Base-by-base conservation (phyloP, 108 stramenopile species). In the Bacterosira constricta region DNA sequence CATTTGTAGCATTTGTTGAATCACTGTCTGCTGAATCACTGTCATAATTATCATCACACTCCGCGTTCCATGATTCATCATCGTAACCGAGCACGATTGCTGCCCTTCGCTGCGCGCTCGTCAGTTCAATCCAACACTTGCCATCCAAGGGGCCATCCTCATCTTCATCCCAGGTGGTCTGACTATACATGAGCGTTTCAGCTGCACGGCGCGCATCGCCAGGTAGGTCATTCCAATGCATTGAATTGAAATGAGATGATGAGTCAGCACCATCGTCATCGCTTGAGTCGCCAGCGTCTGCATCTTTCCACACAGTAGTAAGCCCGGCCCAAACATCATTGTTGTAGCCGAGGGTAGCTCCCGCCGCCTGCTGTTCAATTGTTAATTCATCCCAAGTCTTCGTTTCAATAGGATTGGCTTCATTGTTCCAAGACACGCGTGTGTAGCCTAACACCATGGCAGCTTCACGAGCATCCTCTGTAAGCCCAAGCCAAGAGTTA, bases 331-430 rank as follows among this genome's bases (percentile, higher is more conserved):
- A 86, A 34, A 52, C 53, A 13, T 50, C 7, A 30, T 83, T 11
- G 69, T 81, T 69, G 51, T 84, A 84, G 1, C 86, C 86, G 41
- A 87, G 56, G 4, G 58, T 45, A 18, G 4, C 21, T 15, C 83
- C 83, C 15, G 84, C 84, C 47, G n/a, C 58, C 75, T 81, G 75
- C 64, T 81, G 69, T 27, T 66, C 68, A 0, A 34, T 12, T 15
- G 76, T 60, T 17, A 86, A 34, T 9, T 86, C 80, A 35, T 73
- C 55, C 83, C 83, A 86, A 27, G 46, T 59, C 39, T 73, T 73
- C 51, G 18, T 51, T 64, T 46, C 64, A 63, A 37, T 52, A 20
- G 80, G 74, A 66, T 66, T 66, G 12, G 13, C 50, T 23, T 32
- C 35, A 13, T 26, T 15, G 0, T 15, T 25, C 64, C 64, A 66